Conservation (phyloP, 192 early-diverging fungal species). For the Spizellomyces punctatus region DNA sequence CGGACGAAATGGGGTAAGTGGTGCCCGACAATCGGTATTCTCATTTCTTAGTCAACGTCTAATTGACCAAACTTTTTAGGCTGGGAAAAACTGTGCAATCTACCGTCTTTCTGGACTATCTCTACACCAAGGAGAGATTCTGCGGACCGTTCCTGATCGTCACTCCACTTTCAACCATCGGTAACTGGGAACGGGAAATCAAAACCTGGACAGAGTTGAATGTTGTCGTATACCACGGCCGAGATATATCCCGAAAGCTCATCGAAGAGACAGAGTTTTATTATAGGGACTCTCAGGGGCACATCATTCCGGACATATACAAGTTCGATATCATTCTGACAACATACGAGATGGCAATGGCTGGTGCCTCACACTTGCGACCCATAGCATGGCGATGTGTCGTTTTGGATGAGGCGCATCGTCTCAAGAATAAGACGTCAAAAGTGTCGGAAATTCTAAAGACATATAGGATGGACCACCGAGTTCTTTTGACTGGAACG, state of each 20-base stretch:
- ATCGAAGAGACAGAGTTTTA: constrained; percentile 84
- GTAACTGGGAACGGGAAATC: constrained; percentile 74
- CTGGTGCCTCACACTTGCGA: constrained; percentile 63
- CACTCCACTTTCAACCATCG: constrained; percentile 59
- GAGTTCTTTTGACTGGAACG: constrained; percentile 80
- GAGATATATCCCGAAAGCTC: constrained; percentile 66
- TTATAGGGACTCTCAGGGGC: constrained; percentile 54
- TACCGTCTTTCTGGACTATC: constrained; percentile 72
- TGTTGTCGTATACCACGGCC: constrained; percentile 75
- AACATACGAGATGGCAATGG: constrained; percentile 67
- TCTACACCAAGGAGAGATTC: constrained; percentile 62
- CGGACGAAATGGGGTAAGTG: constrained; percentile 52
- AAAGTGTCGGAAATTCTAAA: constrained; percentile 78
- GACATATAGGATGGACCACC: constrained; percentile 75
- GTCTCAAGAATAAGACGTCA: constrained; percentile 81
- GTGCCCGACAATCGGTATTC: not conserved
- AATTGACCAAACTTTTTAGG: constrained; percentile 12
- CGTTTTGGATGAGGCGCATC: constrained; percentile 85
- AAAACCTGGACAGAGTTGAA: constrained; percentile 78
- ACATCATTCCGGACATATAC: constrained; percentile 40
- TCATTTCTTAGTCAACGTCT: not conserved
- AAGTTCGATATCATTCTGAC: constrained; percentile 64
- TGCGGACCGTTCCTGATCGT: constrained; percentile 77
- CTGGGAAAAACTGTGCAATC: constrained; percentile 79
- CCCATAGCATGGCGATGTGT: constrained; percentile 72